phyloP scores from a whole-genome alignment of 2,329 filamentous ascomycete species.

The Dissoconium aciculare region DNA sequence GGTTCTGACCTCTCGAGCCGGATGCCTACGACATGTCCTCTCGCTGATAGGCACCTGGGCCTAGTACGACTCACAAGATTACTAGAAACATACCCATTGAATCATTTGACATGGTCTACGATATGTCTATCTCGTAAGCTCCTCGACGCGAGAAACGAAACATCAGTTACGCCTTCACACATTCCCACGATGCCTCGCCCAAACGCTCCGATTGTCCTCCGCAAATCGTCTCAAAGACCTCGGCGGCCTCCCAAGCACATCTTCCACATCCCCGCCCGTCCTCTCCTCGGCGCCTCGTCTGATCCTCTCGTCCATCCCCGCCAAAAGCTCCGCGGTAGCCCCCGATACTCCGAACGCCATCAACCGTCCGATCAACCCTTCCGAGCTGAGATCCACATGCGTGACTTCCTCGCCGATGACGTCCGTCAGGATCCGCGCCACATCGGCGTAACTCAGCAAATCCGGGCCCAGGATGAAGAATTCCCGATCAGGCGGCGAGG shows the following conservation, averaged over 20 bases:
- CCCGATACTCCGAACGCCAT: background rate
- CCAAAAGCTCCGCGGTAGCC: slow-evolving; percentile 6
- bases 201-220: slow-evolving; percentile 6
- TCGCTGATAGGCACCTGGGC: no score
- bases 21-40: no score
- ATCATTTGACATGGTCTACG: no score
- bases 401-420: slow-evolving; percentile 5
- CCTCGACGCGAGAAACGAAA: no score
- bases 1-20: no score
- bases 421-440: slow-evolving; percentile 6
- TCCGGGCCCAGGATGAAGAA: slow-evolving; percentile 23
- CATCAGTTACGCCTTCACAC: no score
- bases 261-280: slow-evolving; percentile 5
- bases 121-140: no score
- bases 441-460: slow-evolving; percentile 22
- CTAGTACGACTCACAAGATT: no score
- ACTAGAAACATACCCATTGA: no score
- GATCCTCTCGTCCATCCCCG: slow-evolving; percentile 8
- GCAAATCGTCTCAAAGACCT: slow-evolving; percentile 6
- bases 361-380: slow-evolving; percentile 4
- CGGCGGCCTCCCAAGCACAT: slow-evolving; percentile 5
- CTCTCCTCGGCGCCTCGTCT: slow-evolving; percentile 5
- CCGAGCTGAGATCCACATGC: slow-evolving; percentile 5
- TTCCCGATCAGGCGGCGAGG: slow-evolving; percentile 29
- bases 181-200: no score